These are phyloP conservation scores for Ascochyta lentis DNA, from an alignment of 2,329 filamentous ascomycete genomes.

Conservation along the genomic window DNA sequence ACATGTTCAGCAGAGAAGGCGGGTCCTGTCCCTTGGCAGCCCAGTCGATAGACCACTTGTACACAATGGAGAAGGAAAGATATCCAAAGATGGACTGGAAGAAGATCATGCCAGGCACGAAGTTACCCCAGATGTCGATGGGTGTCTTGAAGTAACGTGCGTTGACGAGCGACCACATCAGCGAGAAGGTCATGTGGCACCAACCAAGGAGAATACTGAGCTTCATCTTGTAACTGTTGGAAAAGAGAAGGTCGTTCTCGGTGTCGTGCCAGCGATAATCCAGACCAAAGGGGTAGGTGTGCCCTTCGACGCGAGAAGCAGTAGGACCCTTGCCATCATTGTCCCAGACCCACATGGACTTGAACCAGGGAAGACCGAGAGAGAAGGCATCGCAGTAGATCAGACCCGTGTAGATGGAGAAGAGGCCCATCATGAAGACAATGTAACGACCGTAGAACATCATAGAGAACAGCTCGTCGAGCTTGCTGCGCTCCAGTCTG, in stretches of 20 bases:
- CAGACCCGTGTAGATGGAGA: slow-evolving; percentile 95
- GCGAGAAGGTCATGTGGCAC: slow-evolving; percentile 98
- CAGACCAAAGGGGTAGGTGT: slow-evolving; percentile 93
- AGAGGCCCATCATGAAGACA: slow-evolving; percentile 96
- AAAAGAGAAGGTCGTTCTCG: slow-evolving; percentile 93
- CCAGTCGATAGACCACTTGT: slow-evolving; percentile 98
- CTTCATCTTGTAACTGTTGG: slow-evolving; percentile 99
- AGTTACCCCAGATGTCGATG: slow-evolving; percentile 97
- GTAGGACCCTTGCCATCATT: slow-evolving; percentile 68
- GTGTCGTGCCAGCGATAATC: slow-evolving; percentile 97
- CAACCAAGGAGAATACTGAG: slow-evolving; percentile 97
- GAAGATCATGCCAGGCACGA: slow-evolving; percentile 98
- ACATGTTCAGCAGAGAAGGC: slow-evolving; percentile 94
- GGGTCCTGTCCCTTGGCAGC: slow-evolving; percentile 68
- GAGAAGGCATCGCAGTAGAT: slow-evolving; percentile 99
- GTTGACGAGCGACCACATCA: slow-evolving; percentile 92
- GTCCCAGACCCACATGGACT: slow-evolving; percentile 90
- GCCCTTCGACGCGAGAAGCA: slow-evolving; percentile 69
- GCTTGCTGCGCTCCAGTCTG: slow-evolving; percentile 79
- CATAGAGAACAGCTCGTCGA: slow-evolving; percentile 97
- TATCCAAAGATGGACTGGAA: slow-evolving; percentile 99
- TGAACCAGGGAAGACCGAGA: slow-evolving; percentile 86
- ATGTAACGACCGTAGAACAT: slow-evolving; percentile 99
- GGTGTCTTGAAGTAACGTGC: slow-evolving; percentile 92
- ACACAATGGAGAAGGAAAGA: slow-evolving; percentile 89